Conservation (phyloP, 768 basidiomycete genomes). For the Trametes cubensis region DNA sequence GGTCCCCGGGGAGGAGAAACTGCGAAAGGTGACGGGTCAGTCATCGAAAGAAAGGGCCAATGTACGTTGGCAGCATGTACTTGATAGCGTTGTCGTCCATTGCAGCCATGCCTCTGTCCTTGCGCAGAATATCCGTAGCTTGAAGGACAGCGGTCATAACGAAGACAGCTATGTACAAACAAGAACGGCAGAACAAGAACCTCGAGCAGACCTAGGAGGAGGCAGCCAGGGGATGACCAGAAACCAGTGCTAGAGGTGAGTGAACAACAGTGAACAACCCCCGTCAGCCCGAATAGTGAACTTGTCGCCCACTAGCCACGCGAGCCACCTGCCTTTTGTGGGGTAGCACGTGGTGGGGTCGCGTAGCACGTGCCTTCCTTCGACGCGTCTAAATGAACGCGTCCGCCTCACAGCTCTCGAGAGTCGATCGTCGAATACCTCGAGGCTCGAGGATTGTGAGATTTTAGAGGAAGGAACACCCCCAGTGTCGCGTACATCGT, state of each 20-base stretch:
- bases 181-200: conserved; percentile 15
- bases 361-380: conserved; percentile 16
- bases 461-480: too few species aligned
- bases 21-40: conserved; percentile 43
- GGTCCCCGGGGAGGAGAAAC: conserved; percentile 51
- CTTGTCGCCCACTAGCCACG: conserved; percentile 29
- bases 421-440: too few species aligned
- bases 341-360: conserved; percentile 13
- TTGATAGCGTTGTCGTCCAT: conserved; percentile 67
- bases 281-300: conserved; percentile 29
- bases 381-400: conserved; percentile 4
- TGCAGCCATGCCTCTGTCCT: conserved; percentile 58
- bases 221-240: conserved; percentile 11
- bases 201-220: conserved; percentile 17
- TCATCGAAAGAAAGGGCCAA: neutral
- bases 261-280: conserved; percentile 26
- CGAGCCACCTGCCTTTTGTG: conserved; percentile 26
- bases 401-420: neutral
- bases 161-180: conserved; percentile 24
- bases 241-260: conserved; percentile 21
- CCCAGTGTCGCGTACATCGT: too few species aligned
- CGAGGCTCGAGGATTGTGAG: too few species aligned
- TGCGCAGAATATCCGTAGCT: conserved; percentile 58
- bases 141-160: conserved; percentile 58
- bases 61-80: conserved; percentile 41